Conservation (phyloP, 148 eudicot genomes). For the Polygonum aviculare region DNA sequence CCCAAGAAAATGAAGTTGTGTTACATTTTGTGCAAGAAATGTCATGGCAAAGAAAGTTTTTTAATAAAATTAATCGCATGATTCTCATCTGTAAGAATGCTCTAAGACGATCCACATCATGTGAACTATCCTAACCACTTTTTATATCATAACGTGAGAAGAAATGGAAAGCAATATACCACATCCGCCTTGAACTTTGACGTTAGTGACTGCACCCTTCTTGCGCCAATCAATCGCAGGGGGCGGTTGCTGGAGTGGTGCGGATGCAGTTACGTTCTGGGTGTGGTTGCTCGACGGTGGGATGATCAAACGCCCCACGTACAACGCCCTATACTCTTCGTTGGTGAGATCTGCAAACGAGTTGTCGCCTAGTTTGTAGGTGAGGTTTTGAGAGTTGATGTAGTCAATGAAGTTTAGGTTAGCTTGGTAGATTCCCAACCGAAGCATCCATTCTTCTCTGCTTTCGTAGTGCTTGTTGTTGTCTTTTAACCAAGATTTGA, state of each 20-base stretch:
- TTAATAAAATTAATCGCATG: too few relatives aligned
- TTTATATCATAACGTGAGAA: too few relatives aligned
- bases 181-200: constrained; percentile 61
- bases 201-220: constrained; percentile 57
- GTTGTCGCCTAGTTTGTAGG: constrained; percentile 46
- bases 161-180: constrained; percentile 25
- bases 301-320: constrained; percentile 20
- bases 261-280: neutral
- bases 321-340: constrained; percentile 37
- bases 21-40: neutral
- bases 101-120: too few relatives aligned
- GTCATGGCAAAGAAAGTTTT: too few relatives aligned
- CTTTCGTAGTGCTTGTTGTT: constrained; percentile 18
- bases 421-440: constrained; percentile 38
- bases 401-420: constrained; percentile 31
- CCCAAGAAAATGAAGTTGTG: neutral
- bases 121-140: too few relatives aligned
- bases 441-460: constrained; percentile 23
- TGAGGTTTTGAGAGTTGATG: constrained; percentile 27
- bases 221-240: constrained; percentile 51
- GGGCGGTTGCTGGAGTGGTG: constrained; percentile 13
- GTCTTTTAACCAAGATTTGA: constrained; percentile 19
- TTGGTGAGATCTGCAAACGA: constrained; percentile 52
- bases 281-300: neutral
- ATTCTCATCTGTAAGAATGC: too few relatives aligned